Evolutionary conservation across 2,329 filamentous ascomycete genomes (phyloP).

Genomic region (Cladosporium sphaerospermum): DNA sequence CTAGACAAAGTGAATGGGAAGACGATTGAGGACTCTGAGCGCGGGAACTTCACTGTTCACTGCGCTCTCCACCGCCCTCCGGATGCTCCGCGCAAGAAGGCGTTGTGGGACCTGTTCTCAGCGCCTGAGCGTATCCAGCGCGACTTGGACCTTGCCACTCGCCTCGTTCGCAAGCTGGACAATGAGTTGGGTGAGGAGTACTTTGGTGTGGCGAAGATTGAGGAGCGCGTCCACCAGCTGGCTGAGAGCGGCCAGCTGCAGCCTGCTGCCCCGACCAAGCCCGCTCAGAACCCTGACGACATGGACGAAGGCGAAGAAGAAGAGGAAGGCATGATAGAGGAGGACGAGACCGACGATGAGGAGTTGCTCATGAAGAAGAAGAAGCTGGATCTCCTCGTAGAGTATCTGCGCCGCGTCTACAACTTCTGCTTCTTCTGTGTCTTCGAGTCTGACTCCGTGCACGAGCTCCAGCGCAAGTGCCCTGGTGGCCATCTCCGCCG

Average conservation of each 20-base stretch:
- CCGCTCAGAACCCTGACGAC: conserved; percentile 52
- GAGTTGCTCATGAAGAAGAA: conserved; percentile 91
- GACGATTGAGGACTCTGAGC: conserved; percentile 79
- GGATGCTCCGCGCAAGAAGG: conserved; percentile 81
- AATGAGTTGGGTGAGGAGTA: conserved; percentile 70
- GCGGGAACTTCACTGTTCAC: conserved; percentile 95
- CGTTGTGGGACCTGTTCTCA: conserved; percentile 93
- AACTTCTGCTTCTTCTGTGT: conserved; percentile 99
- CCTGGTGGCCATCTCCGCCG: conserved; percentile 94
- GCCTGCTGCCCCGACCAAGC: conserved; percentile 50
- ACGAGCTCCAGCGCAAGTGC: conserved; percentile 92
- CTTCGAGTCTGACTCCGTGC: conserved; percentile 94
- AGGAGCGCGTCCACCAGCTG: conserved; percentile 78
- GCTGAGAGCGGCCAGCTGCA: conserved; percentile 71
- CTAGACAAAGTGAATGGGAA: conserved; percentile 95
- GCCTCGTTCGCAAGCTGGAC: conserved; percentile 79
- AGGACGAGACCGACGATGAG: conserved; percentile 71
- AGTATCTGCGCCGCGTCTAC: conserved; percentile 93
- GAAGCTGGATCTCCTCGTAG: conserved; percentile 88
- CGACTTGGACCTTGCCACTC: conserved; percentile 75
- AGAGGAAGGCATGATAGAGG: conserved; percentile 47
- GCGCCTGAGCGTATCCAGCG: conserved; percentile 88
- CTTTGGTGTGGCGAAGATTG: conserved; percentile 72
- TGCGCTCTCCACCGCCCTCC: conserved; percentile 93
- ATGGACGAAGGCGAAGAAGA: conserved; percentile 70